A percentile compares a stretch with the other conserved stretches of the same genome.
These are phyloP conservation scores for Emergomyces pasteurianus DNA, from an alignment of 2,329 filamentous ascomycete genomes.

Conservation along the genomic window DNA sequence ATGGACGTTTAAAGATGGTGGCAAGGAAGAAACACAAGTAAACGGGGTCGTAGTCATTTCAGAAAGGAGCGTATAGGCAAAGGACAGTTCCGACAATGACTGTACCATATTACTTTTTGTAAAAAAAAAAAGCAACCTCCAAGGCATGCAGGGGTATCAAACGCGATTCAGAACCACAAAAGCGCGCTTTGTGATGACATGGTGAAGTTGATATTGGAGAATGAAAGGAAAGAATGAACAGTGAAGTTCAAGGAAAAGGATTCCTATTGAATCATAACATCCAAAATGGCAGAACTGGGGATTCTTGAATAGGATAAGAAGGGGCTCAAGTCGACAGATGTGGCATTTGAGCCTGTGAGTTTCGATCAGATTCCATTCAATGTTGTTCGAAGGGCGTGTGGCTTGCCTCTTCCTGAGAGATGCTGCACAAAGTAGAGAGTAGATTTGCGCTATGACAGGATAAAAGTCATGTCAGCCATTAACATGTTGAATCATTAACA, in stretches of 20 bases:
- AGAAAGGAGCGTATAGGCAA: background rate
- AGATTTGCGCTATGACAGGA: background rate
- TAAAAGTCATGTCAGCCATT: background rate
- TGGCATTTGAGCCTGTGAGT: background rate
- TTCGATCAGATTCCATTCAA: conserved; percentile 10
- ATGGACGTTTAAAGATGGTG: background rate
- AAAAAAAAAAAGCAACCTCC: background rate
- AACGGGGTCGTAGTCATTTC: background rate
- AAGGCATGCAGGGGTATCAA: background rate
- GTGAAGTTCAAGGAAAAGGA: background rate
- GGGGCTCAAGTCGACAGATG: background rate
- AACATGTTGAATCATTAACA: no score
- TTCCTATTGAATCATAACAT: background rate
- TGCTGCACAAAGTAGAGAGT: background rate
- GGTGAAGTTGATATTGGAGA: background rate
- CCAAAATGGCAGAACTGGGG: background rate
- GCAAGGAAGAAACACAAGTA: background rate
- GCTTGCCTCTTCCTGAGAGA: background rate
- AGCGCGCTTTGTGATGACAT: background rate
- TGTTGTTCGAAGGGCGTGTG: background rate
- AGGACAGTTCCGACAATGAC: background rate
- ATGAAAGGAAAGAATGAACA: background rate
- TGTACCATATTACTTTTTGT: background rate
- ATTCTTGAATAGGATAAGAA: background rate
- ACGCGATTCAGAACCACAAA: background rate